phyloP scores from a whole-genome alignment of 2,329 filamentous ascomycete genomes.

The Botrytis pseudocinerea region DNA sequence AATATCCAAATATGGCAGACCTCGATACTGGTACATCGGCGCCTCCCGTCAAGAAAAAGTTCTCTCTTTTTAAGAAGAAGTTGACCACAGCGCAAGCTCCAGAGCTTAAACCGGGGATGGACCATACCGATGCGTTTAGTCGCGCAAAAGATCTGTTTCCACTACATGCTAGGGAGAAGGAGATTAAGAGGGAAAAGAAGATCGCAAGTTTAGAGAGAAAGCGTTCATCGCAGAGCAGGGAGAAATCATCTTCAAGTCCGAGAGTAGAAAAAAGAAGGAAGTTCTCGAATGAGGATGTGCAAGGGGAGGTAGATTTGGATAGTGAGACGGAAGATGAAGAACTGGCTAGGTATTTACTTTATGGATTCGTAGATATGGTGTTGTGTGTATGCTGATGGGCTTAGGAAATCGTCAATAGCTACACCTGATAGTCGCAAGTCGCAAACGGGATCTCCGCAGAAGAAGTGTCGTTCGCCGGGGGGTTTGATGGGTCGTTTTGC shows the following conservation, averaged over 20 bases:
- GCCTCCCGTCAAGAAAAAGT: constrained; percentile 33
- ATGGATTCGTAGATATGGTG: not conserved
- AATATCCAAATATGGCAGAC: constrained; percentile 20
- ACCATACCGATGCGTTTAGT: constrained; percentile 49
- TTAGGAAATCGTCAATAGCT: constrained; percentile 33
- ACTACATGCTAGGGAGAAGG: constrained; percentile 47
- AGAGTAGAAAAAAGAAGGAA: constrained; percentile 35
- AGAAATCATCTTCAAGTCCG: constrained; percentile 30
- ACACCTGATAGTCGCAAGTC: constrained; percentile 30
- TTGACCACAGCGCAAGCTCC: constrained; percentile 48
- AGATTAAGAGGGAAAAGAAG: constrained; percentile 42
- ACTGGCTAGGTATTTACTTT: constrained; percentile 9
- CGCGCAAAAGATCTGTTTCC: constrained; percentile 49
- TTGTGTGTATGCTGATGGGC: constrained; percentile 10
- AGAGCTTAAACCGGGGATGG: constrained; percentile 40
- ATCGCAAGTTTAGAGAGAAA: constrained; percentile 33
- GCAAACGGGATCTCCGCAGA: constrained; percentile 19
- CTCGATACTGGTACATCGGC: constrained; percentile 1
- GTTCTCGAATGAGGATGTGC: constrained; percentile 26
- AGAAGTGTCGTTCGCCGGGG: constrained; percentile 24
- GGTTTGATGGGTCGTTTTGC: constrained; percentile 30
- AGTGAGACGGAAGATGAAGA: constrained; percentile 24
- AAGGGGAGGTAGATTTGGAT: constrained; percentile 26
- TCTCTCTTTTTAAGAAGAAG: constrained; percentile 55
- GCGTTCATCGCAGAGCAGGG: constrained; percentile 32